Conservation (phyloP, 257 asterid genomes). For the Solanum virginianum region DNA sequence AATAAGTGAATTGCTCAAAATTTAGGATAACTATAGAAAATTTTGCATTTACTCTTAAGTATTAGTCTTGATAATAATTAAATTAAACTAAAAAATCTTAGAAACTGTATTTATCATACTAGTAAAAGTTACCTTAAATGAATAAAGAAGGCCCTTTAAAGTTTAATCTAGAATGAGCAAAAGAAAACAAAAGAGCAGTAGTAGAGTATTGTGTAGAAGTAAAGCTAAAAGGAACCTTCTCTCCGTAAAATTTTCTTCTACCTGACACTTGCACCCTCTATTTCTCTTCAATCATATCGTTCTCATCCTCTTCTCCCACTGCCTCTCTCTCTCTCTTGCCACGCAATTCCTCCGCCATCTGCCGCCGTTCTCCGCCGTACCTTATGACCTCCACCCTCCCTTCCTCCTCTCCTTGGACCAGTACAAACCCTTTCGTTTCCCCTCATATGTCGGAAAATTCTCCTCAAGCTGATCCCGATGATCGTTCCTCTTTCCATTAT, state of each 20-base stretch:
- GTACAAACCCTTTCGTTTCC: background rate
- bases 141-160: background rate
- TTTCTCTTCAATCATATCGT: background rate
- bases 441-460: background rate
- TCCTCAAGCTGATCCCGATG: background rate
- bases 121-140: background rate
- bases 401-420: background rate
- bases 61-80: no score
- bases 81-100: background rate
- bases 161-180: background rate
- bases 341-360: background rate
- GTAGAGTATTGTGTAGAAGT: background rate
- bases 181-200: background rate
- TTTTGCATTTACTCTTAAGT: no score
- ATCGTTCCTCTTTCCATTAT: background rate
- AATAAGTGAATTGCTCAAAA: no score
- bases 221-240: background rate
- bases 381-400: slow-evolving; percentile 2
- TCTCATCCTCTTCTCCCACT: background rate
- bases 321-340: background rate
- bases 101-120: background rate
- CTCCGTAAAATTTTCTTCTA: background rate
- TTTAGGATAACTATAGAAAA: no score
- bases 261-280: background rate
- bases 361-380: background rate